Base-by-base conservation (phyloP, 2,329 filamentous ascomycete genomes). In the Xylaria hypoxylon region DNA sequence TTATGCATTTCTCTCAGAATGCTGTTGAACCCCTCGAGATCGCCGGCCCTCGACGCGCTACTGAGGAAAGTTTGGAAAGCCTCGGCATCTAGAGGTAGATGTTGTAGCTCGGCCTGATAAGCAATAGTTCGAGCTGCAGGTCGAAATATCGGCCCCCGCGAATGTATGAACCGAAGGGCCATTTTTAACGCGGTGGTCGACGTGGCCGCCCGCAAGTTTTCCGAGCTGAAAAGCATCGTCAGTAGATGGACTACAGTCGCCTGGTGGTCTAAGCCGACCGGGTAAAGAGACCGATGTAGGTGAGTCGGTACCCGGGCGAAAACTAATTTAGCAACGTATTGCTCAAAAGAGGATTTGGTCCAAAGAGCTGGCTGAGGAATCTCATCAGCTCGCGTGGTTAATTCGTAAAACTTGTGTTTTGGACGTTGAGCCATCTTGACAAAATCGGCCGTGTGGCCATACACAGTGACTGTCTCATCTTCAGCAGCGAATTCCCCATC, bases 111-210 rank as follows among this genome's bases (percentile, higher is more conserved):
- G 2, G 68, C 73, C 17, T 71, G 71, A 42, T 68, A 58, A 51
- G 72, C 70, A 15, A 78, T 69, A 1, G 56, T 44, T 22, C 73
- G 71, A 28, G 73, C 70, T 10, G 62, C 69, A 11, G 69, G 65
- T 31, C 72, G 73, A 63, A 74, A 75, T 0, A 64, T 60, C 10
- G 59, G 13, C 8, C 73, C 74, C 31, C 51, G 70, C 2, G 52
- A 44, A 26, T 72, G 69, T 22, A 76, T 70, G 53, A 61, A 77
- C 7, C 53, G 55, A 28, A 77, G 63, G 8, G 76, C 74, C 66
- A 77, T 69, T 40, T 75, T 76, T 47, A 77, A 58, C 24, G 75
- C 73, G n/a, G 72, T 69, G 2, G 71, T 45, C 3, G 77, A 74
- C 3, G 72, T 51, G 8, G 63, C 64, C 3, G 59, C 24, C 50